phyloP scores from a whole-genome alignment of 2,329 filamentous ascomycete genomes.

The Didymellaceae sp. region DNA sequence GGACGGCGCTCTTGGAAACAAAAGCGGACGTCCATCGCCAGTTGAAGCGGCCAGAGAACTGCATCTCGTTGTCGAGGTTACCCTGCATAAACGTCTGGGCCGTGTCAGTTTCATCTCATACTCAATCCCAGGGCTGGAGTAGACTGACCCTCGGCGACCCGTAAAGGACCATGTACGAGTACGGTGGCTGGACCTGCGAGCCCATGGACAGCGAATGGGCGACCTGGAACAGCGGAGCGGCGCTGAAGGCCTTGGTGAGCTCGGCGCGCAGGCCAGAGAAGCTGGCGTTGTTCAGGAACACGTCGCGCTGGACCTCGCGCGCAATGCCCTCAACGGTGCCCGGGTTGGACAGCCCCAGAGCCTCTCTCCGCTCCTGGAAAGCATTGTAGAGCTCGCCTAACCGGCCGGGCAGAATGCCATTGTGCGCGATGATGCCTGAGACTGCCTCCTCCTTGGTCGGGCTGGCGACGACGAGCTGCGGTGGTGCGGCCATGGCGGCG shows the following conservation, averaged over 20 bases:
- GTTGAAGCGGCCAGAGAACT: slow-evolving; percentile 88
- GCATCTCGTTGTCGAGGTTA: slow-evolving; percentile 90
- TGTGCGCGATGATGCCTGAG: slow-evolving; percentile 71
- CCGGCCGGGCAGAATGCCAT: slow-evolving; percentile 72
- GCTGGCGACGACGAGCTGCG: slow-evolving; percentile 38
- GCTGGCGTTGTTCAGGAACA: slow-evolving; percentile 94
- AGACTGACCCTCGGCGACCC: slow-evolving; percentile 84
- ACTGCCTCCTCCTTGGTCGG: slow-evolving; percentile 43
- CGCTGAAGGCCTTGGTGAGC: slow-evolving; percentile 94
- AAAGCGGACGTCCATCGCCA: slow-evolving; percentile 83
- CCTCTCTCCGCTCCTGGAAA: slow-evolving; percentile 84
- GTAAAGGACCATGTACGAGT: slow-evolving; percentile 92
- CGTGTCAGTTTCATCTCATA: too few relatives aligned
- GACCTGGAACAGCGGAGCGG: slow-evolving; percentile 92
- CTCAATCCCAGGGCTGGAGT: too few relatives aligned
- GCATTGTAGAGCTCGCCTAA: slow-evolving; percentile 79
- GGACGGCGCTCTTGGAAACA: slow-evolving; percentile 85
- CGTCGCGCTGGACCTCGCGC: slow-evolving; percentile 93
- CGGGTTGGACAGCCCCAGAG: slow-evolving; percentile 88
- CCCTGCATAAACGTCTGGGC: slow-evolving; percentile 90
- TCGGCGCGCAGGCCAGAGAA: slow-evolving; percentile 96
- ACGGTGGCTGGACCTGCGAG: slow-evolving; percentile 85
- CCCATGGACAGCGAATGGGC: slow-evolving; percentile 97
- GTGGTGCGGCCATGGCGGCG: slow-evolving; percentile 29
- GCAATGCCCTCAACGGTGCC: slow-evolving; percentile 89